These are phyloP conservation scores for Thozetella sp. DNA, from an alignment of 495 filamentous ascomycete genomes.

Conservation along the genomic window DNA sequence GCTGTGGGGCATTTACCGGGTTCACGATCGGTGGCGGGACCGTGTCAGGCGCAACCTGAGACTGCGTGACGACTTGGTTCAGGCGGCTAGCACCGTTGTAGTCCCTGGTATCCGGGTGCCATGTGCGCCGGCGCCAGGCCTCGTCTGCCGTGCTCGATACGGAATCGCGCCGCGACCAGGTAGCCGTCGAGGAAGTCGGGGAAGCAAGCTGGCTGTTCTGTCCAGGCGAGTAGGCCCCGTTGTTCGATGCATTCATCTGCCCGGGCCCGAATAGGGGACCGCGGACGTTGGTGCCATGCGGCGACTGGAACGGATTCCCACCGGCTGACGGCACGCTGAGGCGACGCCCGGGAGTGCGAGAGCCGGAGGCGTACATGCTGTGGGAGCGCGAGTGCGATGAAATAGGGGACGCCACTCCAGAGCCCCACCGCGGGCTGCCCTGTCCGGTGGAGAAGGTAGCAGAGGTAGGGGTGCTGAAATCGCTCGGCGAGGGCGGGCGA, in stretches of 20 bases:
- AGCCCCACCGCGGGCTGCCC: constrained; percentile 71
- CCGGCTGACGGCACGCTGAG: constrained; percentile 78
- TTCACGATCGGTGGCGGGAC: constrained; percentile 53
- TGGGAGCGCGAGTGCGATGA: constrained; percentile 64
- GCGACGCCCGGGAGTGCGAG: constrained; percentile 69
- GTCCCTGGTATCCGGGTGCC: constrained; percentile 80
- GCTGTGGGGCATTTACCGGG: constrained; percentile 26
- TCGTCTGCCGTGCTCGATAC: constrained; percentile 63
- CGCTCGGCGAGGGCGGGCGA: constrained; percentile 61
- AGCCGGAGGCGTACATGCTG: constrained; percentile 64
- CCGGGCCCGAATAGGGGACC: constrained; percentile 61
- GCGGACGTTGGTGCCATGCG: constrained; percentile 56
- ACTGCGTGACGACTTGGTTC: constrained; percentile 54
- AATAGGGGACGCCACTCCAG: constrained; percentile 67
- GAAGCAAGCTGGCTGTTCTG: constrained; percentile 62
- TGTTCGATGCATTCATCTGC: constrained; percentile 49
- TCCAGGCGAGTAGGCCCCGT: constrained; percentile 52
- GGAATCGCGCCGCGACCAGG: constrained; percentile 64
- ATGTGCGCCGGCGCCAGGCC: constrained; percentile 80
- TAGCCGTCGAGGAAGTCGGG: constrained; percentile 69
- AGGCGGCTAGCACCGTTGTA: constrained; percentile 42
- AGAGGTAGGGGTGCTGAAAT: constrained; percentile 77
- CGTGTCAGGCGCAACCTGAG: constrained; percentile 60
- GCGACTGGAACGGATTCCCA: constrained; percentile 72
- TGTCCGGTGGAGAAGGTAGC: constrained; percentile 72